Evolutionary conservation across 768 basidiomycete species (phyloP).

Genomic region (Mycena galopus): DNA sequence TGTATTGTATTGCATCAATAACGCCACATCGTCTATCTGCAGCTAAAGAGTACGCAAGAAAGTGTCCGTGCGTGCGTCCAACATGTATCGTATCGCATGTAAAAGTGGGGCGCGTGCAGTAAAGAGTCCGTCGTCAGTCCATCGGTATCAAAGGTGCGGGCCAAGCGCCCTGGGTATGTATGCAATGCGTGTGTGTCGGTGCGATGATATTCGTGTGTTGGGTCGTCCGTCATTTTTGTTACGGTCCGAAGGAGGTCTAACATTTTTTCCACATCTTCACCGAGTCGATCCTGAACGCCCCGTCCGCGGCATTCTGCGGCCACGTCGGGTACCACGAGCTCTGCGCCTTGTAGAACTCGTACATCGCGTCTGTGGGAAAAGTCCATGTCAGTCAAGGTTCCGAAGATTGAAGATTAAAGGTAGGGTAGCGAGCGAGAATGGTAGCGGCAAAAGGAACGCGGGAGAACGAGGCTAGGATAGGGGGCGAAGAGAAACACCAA

Average conservation of each 20-base stretch:
- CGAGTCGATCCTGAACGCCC: conserved; percentile 75
- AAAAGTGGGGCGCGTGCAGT: no score
- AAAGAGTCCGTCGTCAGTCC: no score
- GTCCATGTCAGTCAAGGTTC: neutral
- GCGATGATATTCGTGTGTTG: neutral
- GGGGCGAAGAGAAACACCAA: neutral
- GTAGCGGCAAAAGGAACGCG: no score
- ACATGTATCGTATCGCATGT: no score
- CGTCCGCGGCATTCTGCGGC: conserved; percentile 68
- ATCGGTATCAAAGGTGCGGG: conserved; percentile 12
- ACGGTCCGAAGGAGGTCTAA: conserved; percentile 7
- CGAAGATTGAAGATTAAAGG: no score
- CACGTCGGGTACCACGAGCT: conserved; percentile 78
- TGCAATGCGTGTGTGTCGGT: neutral
- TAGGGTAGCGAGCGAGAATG: no score
- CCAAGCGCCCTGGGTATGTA: conserved; percentile 14
- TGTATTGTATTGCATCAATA: no score
- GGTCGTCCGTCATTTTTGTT: neutral
- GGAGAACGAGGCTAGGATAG: no score
- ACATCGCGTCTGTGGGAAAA: conserved; percentile 68
- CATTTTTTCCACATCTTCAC: conserved; percentile 67
- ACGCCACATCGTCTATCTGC: no score
- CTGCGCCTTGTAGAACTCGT: conserved; percentile 73
- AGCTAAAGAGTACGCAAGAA: no score
- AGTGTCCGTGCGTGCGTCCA: no score